phyloP scores from a whole-genome alignment of 1,139 yeast species.

The Pneumocystis sp. region DNA sequence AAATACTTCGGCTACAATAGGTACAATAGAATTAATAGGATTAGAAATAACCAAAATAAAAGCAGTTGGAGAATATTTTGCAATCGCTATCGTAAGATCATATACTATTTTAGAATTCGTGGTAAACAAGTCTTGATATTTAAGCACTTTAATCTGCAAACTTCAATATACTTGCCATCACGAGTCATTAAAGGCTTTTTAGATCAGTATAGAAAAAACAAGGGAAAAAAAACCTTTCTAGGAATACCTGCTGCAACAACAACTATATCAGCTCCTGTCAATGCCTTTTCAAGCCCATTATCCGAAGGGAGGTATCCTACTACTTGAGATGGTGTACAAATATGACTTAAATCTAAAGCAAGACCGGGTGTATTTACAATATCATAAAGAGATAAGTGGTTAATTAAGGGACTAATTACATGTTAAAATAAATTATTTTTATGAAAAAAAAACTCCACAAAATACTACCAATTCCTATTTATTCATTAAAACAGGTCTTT shows the following conservation, averaged over 20 bases:
- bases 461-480: neutral
- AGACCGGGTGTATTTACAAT: slow-evolving; percentile 86
- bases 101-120: slow-evolving; percentile 85
- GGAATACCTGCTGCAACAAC: slow-evolving; percentile 95
- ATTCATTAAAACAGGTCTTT: neutral
- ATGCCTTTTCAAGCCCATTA: slow-evolving; percentile 37
- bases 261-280: slow-evolving; percentile 59
- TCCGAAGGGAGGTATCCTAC: slow-evolving; percentile 56
- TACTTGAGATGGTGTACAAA: slow-evolving; percentile 65
- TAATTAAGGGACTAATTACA: slow-evolving; percentile 28
- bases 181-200: slow-evolving; percentile 92
- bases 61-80: slow-evolving; percentile 58
- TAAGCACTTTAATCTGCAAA: neutral
- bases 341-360: slow-evolving; percentile 80
- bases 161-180: slow-evolving; percentile 29
- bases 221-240: slow-evolving; percentile 33
- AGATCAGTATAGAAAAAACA: slow-evolving; percentile 21
- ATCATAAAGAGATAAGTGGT: slow-evolving; percentile 67
- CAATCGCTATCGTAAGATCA: slow-evolving; percentile 68
- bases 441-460: slow-evolving; percentile 28
- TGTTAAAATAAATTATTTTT: neutral
- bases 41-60: slow-evolving; percentile 70
- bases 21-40: slow-evolving; percentile 93
- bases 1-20: slow-evolving; percentile 57
- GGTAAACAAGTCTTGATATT: slow-evolving; percentile 53